Evolutionary conservation across 305 asterid genomes (phyloP).

Genomic region (Rubia tinctorum): DNA sequence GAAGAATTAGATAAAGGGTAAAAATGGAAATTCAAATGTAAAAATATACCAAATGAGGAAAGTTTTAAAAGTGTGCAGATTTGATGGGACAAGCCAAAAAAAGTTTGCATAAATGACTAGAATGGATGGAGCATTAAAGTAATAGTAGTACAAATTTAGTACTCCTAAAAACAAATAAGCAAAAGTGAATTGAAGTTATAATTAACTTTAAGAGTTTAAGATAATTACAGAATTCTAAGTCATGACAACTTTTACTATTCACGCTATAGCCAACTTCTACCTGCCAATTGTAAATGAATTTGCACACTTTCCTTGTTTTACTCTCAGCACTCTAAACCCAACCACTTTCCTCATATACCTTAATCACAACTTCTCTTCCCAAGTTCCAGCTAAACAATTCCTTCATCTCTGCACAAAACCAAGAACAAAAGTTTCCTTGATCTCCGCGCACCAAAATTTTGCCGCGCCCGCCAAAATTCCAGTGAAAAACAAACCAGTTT

Average conservation of each 20-base stretch:
- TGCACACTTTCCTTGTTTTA: slow-evolving; percentile 9
- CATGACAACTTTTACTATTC: background rate
- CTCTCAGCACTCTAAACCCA: slow-evolving; percentile 16
- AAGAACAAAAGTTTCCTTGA: slow-evolving; percentile 8
- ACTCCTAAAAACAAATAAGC: no score
- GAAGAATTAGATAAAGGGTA: no score
- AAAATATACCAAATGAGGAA: no score
- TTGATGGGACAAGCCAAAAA: no score
- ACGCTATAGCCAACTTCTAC: slow-evolving; percentile 3
- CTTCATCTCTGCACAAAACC: slow-evolving; percentile 18
- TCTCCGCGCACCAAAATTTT: slow-evolving; percentile 31
- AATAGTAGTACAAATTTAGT: no score
- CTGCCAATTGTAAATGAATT: background rate
- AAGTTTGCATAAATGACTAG: no score
- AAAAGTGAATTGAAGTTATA: no score
- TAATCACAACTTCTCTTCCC: background rate
- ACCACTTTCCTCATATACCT: slow-evolving; percentile 10
- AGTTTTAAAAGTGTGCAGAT: no score
- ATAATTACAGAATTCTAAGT: no score
- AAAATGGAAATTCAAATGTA: no score
- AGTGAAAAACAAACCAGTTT: background rate
- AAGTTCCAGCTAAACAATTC: slow-evolving; percentile 4
- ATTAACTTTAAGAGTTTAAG: no score
- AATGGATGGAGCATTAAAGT: no score
- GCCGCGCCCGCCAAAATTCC: slow-evolving; percentile 26